Evolutionary conservation across 1,284 basidiomycete genomes (phyloP), one percentile per base, ranked within the genome.

Genomic region (Pseudozyma flocculosa): DNA sequence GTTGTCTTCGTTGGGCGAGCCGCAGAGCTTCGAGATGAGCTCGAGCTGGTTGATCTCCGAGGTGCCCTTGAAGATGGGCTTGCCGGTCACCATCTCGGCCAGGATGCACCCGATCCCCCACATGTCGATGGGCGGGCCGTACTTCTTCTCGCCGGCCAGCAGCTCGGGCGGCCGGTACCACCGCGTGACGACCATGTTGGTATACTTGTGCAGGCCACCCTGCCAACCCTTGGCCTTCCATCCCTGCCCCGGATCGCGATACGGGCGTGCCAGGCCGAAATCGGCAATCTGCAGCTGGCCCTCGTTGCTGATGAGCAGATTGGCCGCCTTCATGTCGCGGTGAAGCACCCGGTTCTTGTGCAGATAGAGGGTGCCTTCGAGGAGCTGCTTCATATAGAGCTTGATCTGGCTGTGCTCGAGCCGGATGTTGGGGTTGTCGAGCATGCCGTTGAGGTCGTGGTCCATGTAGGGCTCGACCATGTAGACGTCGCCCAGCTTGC

Each of bases 381-480:
- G 83, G 26, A 98, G 84, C 79, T 98, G 94, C 78, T 87, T 88
- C 86, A 95, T 90, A 78, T 97, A 94, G 39, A 95, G 81, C 81
- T 98, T 99, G 80, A 96, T 92, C 37, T 88, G 84, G 34, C 61
- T 62, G 43, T 69, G 60, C 21, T 67, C 71, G 30, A 78, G 62
- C n/a, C 63, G 65, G 13, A 73, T 70, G 19, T 50, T 58, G 48
- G 89, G 87, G 26, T 79, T 78, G 37, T 72, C 68, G 47, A 98
- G 80, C 45, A 98, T 80, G 2, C 95, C 95, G 13, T 93, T 92
- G 22, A 99, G 85, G 80, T 99, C 94, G 76, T 99, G 95, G 72
- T 97, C 94, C 92, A 97, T 96, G 80, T 95, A 98, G 0, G 94
- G 94, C 76, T 97, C 97, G 30, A 97, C 93, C 93, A 98, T 96